Conservation (phyloP, 805 yeast species). For the Debaryomyces castellii region DNA sequence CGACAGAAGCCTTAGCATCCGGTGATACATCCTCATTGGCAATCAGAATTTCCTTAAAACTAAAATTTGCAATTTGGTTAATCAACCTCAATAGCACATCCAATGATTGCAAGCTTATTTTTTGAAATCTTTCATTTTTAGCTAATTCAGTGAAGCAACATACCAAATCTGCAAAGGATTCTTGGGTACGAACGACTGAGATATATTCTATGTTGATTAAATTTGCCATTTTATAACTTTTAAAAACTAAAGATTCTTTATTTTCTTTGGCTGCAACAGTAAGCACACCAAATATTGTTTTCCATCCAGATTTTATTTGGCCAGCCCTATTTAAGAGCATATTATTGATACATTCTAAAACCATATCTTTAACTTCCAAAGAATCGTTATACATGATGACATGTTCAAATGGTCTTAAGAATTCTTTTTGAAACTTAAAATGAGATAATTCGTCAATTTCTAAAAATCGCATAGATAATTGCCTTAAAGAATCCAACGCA, state of each 20-base stretch:
- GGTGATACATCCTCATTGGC: constrained; percentile 12
- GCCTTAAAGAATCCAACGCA: constrained; percentile 92
- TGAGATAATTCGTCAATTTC: constrained; percentile 93
- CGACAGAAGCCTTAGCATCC: constrained; percentile 11
- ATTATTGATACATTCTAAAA: constrained; percentile 82
- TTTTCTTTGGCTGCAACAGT: constrained; percentile 67
- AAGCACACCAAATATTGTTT: constrained; percentile 77
- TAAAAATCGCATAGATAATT: constrained; percentile 85
- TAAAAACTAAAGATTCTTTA: constrained; percentile 57
- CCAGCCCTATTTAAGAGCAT: constrained; percentile 75
- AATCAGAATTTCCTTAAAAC: constrained; percentile 19
- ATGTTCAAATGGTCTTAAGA: constrained; percentile 84
- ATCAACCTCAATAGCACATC: constrained; percentile 68
- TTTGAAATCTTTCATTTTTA: constrained; percentile 81
- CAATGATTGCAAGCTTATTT: constrained; percentile 74
- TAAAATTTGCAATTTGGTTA: constrained; percentile 52
- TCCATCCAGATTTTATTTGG: constrained; percentile 91
- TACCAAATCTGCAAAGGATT: constrained; percentile 65
- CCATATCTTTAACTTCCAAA: constrained; percentile 79
- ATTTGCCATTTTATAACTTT: constrained; percentile 62
- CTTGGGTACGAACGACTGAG: constrained; percentile 65
- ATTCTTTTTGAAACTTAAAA: constrained; percentile 93
- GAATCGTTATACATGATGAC: constrained; percentile 68
- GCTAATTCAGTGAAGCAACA: constrained; percentile 76
- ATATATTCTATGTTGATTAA: constrained; percentile 62